Base-by-base conservation (phyloP, 495 filamentous ascomycete genomes). In the Aspergillus baeticus region DNA sequence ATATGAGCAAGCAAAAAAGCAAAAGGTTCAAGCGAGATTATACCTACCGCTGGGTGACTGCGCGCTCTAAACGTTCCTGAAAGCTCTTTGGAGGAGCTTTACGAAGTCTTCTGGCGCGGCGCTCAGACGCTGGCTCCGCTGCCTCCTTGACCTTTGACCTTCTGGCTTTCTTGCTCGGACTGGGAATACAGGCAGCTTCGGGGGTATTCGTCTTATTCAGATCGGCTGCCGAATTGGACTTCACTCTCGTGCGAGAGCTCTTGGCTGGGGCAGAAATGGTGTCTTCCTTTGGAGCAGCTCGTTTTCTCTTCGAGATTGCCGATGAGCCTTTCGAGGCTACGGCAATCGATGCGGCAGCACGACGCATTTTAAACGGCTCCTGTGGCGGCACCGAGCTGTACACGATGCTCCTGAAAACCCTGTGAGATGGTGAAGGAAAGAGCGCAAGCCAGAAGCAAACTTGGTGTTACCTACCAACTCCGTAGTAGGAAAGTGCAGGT, bases 21-120 rank as follows among this genome's bases (percentile, higher is more conserved):
- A 3, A 10, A 1, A 43, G 41, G 6, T 14, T 43, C 13, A 15
- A 20, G 21, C 17, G 0, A 20, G 26, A 36, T 8, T 4, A 3
- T 29, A 29, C 26, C 33, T 64, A 80, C 78, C 73, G 69, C 41
- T 78, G 74, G 3, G 70, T 78, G 8, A 61, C 60, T 11, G 79
- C 77, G 42, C 81, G 72, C 6, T 68, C 56, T 8, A 78, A 57
- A 44, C 72, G 69, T 29, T 75, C 70, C 5, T 75, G 35, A 57
- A 73, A 81, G 0, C 65, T 55, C 33, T 67, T 55, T 7, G 81
- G 78, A 17, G 79, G 65, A 36, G 66, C 55, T 10, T 57, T 46
- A 22, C 76, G 68, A 54, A 72, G 80, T 31, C 58, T 63, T 36
- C 70, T 67, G 17, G 71, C 53, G 33, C 81, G 67, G 47, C 68